Conservation (phyloP, 495 filamentous ascomycete species). For the Paragyromitra xinjiangensis region DNA sequence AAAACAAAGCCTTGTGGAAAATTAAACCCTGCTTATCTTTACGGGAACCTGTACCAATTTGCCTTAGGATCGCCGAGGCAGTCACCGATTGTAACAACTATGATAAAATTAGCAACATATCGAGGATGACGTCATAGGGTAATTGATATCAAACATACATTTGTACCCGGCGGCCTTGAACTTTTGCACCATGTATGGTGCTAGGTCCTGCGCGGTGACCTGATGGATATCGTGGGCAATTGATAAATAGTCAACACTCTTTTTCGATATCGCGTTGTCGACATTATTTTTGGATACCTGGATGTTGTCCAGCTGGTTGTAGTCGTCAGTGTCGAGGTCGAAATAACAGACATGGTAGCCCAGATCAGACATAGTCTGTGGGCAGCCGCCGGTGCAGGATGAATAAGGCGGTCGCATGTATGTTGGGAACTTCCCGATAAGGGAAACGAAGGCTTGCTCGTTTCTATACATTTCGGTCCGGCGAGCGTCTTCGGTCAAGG, state of each 20-base stretch:
- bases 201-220: constrained; percentile 9
- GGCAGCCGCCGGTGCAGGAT: constrained; percentile 56
- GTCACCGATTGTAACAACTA: constrained; percentile 51
- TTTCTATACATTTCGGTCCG: constrained; percentile 55
- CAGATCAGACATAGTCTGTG: constrained; percentile 54
- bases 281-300: constrained; percentile 54
- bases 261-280: constrained; percentile 6
- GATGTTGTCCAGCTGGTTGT: constrained; percentile 55
- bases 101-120: constrained; percentile 23
- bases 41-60: constrained; percentile 48
- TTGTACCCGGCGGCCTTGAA: constrained; percentile 19
- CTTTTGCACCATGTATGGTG: constrained; percentile 22
- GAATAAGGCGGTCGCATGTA: constrained; percentile 63
- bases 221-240: constrained; percentile 53
- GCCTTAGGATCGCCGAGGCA: constrained; percentile 40
- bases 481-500: constrained; percentile 27
- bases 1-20: neutral
- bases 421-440: constrained; percentile 60
- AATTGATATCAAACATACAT: constrained; percentile 24
- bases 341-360: constrained; percentile 62
- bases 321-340: constrained; percentile 62
- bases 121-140: neutral
- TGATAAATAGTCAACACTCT: constrained; percentile 8
- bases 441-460: constrained; percentile 53
- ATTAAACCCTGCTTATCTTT: neutral